phyloP scores from a whole-genome alignment of 495 filamentous ascomycete species.

The Evansstolkia leycettana region DNA sequence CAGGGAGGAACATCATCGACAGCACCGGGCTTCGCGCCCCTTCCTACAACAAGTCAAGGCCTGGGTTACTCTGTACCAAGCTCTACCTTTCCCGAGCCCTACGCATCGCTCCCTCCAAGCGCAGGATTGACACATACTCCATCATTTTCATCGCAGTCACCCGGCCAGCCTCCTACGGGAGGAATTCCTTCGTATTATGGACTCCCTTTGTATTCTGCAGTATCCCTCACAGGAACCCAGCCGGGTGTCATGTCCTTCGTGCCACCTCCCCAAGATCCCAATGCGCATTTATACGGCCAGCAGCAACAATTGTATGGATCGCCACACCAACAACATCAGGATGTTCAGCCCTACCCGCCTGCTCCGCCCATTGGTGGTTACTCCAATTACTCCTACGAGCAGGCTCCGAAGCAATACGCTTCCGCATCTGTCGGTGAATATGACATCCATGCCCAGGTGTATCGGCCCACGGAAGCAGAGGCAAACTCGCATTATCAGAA shows the following conservation, averaged over 20 bases:
- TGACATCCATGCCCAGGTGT: constrained; percentile 62
- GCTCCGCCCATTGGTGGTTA: constrained; percentile 33
- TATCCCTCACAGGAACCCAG: not conserved
- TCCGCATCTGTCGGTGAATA: constrained; percentile 36
- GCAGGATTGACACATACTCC: constrained; percentile 15
- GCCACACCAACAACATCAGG: not conserved
- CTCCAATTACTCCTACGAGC: constrained; percentile 43
- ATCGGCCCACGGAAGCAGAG: constrained; percentile 61
- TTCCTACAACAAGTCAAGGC: constrained; percentile 11
- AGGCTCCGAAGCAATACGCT: constrained; percentile 21
- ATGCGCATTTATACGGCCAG: constrained; percentile 27
- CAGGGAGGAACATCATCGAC: too few species aligned
- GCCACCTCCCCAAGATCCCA: constrained; percentile 35
- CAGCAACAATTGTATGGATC: constrained; percentile 2
- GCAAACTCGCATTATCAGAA: constrained; percentile 26
- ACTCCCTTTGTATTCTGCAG: too few species aligned
- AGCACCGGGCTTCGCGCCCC: constrained; percentile 12
- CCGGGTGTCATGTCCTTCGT: constrained; percentile 27
- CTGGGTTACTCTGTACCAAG: constrained; percentile 22
- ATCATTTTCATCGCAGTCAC: constrained; percentile 4
- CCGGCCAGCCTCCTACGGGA: constrained; percentile 14
- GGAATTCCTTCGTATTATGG: too few species aligned
- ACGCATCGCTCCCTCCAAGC: constrained; percentile 26
- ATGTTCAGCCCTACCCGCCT: constrained; percentile 7
- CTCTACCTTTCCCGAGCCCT: constrained; percentile 13